phyloP scores from a whole-genome alignment of 73 alveolate genomes.

The Paramecium tetraurelia region DNA sequence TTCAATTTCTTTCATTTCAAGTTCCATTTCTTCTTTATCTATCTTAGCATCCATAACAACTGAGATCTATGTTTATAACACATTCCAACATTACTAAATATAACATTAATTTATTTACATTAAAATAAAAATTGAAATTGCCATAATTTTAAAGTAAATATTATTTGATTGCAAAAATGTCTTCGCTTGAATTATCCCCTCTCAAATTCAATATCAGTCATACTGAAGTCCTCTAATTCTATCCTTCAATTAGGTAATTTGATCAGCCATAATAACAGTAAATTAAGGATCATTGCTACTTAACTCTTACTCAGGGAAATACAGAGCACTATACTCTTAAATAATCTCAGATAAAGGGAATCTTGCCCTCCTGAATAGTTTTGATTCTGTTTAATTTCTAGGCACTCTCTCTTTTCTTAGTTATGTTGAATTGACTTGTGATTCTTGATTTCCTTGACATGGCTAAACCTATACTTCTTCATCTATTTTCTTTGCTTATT shows the following conservation, averaged over 20 bases:
- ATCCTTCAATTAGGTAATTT: background rate
- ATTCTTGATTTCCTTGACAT: background rate
- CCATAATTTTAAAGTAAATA: background rate
- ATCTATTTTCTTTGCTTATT: background rate
- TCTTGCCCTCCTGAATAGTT: background rate
- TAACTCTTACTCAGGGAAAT: constrained; percentile 27
- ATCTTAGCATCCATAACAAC: constrained; percentile 2
- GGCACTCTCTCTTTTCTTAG: constrained; percentile 31
- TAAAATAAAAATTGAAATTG: background rate
- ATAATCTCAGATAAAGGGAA: background rate
- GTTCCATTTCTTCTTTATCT: constrained; percentile 31
- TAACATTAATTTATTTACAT: background rate
- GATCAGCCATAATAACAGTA: background rate
- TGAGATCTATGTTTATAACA: background rate
- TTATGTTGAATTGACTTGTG: background rate
- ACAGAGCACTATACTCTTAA: background rate
- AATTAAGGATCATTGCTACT: constrained; percentile 18
- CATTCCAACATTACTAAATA: background rate
- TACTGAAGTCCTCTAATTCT: constrained; percentile 35
- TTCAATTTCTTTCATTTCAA: constrained; percentile 11
- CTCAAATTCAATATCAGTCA: background rate
- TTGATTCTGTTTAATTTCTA: constrained; percentile 13
- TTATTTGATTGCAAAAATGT: background rate
- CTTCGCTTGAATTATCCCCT: background rate
- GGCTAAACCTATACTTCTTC: constrained; percentile 16